Percentiles rank a stretch among this genome's conserved stretches.
These are phyloP conservation scores for Globisporangium parvum DNA, from an alignment of 352 stramenopile species.

Conservation along the genomic window DNA sequence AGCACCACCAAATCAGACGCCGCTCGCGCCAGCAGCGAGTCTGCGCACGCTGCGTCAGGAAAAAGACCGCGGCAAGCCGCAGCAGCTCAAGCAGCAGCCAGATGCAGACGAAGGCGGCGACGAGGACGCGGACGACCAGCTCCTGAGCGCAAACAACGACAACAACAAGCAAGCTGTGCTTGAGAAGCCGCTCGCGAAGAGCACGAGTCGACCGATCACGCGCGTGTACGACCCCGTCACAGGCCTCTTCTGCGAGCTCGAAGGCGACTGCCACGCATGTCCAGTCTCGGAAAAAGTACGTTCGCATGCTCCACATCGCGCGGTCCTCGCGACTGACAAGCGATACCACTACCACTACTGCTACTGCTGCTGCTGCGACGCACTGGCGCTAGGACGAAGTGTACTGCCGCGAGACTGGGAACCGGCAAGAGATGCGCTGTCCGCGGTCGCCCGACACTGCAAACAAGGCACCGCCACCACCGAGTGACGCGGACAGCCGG, in stretches of 20 bases:
- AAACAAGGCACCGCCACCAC: slow-evolving; percentile 9
- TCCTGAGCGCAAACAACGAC: slow-evolving; percentile 12
- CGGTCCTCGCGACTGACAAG: neutral
- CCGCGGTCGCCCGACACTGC: slow-evolving; percentile 17
- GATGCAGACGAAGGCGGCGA: neutral
- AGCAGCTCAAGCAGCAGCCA: neutral
- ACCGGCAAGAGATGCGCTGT: slow-evolving; percentile 65
- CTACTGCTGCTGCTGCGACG: neutral
- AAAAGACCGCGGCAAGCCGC: neutral
- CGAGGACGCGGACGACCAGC: neutral
- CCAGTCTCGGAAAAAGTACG: slow-evolving; percentile 36
- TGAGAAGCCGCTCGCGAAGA: slow-evolving; percentile 19
- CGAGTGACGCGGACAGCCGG: neutral
- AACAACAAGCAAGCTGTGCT: slow-evolving; percentile 10
- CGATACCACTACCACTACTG: too few relatives aligned
- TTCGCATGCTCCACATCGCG: neutral
- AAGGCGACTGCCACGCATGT: slow-evolving; percentile 53
- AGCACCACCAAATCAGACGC: neutral
- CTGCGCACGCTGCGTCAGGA: slow-evolving; percentile 2
- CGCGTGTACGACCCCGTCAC: slow-evolving; percentile 60
- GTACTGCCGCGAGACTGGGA: slow-evolving; percentile 61
- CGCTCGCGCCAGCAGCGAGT: neutral
- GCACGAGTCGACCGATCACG: slow-evolving; percentile 22
- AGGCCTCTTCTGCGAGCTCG: slow-evolving; percentile 46
- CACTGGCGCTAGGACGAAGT: slow-evolving; percentile 27